Evolutionary conservation across 805 yeast genomes (phyloP).

Genomic region (Metschnikowia cubensis): DNA sequence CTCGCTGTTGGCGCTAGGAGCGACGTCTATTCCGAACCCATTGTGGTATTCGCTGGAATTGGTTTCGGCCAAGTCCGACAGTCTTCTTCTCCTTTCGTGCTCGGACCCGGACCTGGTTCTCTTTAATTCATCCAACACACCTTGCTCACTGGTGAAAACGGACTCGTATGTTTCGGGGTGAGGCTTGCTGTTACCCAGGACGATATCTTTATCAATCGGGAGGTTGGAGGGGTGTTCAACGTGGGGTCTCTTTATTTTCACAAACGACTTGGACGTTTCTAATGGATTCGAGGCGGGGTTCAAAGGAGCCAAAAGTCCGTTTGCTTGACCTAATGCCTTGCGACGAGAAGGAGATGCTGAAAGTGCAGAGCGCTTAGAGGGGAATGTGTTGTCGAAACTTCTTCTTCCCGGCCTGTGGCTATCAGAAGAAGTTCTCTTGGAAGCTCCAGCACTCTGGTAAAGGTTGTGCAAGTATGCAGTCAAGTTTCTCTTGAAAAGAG

Average conservation of each 20-base stretch:
- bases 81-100: slow-evolving; percentile 9
- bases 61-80: slow-evolving; percentile 13
- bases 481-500: slow-evolving; percentile 63
- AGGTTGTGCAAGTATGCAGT: slow-evolving; percentile 64
- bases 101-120: not conserved
- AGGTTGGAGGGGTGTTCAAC: slow-evolving; percentile 7
- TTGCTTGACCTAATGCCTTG: slow-evolving; percentile 8
- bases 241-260: slow-evolving; percentile 60
- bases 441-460: slow-evolving; percentile 35
- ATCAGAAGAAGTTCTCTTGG: slow-evolving; percentile 44
- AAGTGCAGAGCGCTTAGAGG: slow-evolving; percentile 8
- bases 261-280: slow-evolving; percentile 59
- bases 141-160: slow-evolving; percentile 44
- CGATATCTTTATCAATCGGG: slow-evolving; percentile 14
- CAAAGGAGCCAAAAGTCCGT: slow-evolving; percentile 17
- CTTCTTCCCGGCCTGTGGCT: slow-evolving; percentile 3
- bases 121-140: slow-evolving; percentile 31
- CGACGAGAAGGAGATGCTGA: slow-evolving; percentile 14
- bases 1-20: slow-evolving; percentile 17
- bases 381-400: not conserved
- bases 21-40: slow-evolving; percentile 4
- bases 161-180: slow-evolving; percentile 26
- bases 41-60: slow-evolving; percentile 2
- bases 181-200: slow-evolving; percentile 10
- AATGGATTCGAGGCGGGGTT: slow-evolving; percentile 71